Conservation (phyloP, 2,329 filamentous ascomycete genomes). For the Penicillium corylophilum region DNA sequence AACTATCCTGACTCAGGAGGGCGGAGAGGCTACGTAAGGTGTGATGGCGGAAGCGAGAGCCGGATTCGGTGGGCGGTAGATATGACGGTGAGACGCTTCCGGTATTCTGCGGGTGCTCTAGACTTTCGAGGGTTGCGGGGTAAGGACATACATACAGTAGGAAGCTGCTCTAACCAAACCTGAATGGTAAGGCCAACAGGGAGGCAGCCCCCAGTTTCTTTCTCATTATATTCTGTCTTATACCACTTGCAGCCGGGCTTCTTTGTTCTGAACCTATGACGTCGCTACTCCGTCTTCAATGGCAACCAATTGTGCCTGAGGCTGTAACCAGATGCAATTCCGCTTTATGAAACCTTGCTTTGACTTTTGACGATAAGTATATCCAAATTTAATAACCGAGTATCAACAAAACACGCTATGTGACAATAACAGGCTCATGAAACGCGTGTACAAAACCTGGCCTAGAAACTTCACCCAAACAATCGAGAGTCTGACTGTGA, state of each 20-base stretch:
- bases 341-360: too few relatives aligned
- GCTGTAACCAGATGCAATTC: not conserved
- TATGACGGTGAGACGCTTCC: not conserved
- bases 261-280: not conserved
- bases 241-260: not conserved
- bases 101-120: not conserved
- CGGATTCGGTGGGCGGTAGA: not conserved
- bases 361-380: not conserved
- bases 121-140: not conserved
- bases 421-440: not conserved
- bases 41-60: conserved; percentile 3
- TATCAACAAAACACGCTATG: not conserved
- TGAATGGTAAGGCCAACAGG: too few relatives aligned
- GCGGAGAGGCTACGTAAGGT: conserved; percentile 6
- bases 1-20: conserved; percentile 20
- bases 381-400: not conserved
- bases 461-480: not conserved
- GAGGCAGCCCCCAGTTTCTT: not conserved
- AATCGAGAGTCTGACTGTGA: not conserved
- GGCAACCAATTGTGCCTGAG: not conserved
- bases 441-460: too few relatives aligned
- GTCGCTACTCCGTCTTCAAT: not conserved
- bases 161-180: not conserved
- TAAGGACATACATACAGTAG: not conserved
- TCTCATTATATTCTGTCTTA: not conserved